Percentiles rank a stretch among this genome's conserved stretches.
Conservation (phyloP, 2,329 filamentous ascomycete genomes). For the Fusarium brevicatenulatum region DNA sequence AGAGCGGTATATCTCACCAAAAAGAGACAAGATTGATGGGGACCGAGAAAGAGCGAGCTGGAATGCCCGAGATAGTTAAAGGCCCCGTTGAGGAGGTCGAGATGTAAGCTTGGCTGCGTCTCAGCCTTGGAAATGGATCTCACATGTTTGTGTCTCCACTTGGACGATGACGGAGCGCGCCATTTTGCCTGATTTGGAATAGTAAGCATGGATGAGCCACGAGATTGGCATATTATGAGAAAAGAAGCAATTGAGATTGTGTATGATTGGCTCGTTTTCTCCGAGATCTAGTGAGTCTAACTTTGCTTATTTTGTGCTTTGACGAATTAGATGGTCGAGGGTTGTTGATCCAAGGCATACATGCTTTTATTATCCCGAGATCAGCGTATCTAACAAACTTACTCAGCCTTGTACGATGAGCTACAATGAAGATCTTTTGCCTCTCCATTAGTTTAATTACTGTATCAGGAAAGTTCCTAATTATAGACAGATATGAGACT, state of each 20-base stretch:
- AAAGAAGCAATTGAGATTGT: background rate
- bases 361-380: background rate
- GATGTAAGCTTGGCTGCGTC: background rate
- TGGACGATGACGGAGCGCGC: conserved; percentile 20
- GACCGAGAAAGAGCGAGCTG: background rate
- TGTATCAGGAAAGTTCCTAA: too few species aligned
- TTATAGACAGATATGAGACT: too few species aligned
- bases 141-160: background rate
- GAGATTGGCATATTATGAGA: background rate
- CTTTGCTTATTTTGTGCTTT: background rate
- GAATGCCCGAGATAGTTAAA: conserved; percentile 7
- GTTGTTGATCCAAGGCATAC: conserved; percentile 11
- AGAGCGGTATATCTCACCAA: conserved; percentile 37
- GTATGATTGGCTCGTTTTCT: background rate
- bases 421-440: background rate
- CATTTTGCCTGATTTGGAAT: conserved; percentile 22
- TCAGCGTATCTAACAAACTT: conserved; percentile 1
- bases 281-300: background rate
- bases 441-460: background rate
- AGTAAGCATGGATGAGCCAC: conserved; percentile 3
- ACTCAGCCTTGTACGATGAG: conserved; percentile 24
- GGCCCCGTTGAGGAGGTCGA: background rate
- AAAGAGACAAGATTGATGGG: conserved; percentile 22
- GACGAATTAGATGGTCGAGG: background rate
- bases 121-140: conserved; percentile 9